Conservation (phyloP, 2,329 filamentous ascomycete genomes). For the Proliferodiscus dingleyae region DNA sequence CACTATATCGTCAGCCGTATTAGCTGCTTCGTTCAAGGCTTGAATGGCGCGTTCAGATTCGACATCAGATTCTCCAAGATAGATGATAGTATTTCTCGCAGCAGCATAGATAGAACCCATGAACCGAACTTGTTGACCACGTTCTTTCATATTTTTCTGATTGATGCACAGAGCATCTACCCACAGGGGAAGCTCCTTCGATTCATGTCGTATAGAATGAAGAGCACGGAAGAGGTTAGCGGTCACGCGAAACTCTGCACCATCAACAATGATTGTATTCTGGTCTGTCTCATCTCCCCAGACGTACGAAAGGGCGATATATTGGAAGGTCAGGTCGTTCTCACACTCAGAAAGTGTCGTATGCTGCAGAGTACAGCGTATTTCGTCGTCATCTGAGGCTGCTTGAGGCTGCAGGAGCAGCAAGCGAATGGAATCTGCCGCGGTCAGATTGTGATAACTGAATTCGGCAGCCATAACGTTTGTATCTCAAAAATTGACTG, state of each 20-base stretch:
- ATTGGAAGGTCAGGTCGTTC: neutral
- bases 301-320: constrained; percentile 1
- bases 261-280: neutral
- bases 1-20: neutral
- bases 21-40: neutral
- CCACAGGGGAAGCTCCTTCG: neutral
- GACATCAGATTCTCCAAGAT: constrained; percentile 7
- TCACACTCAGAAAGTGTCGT: constrained; percentile 1
- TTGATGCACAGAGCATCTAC: constrained; percentile 7
- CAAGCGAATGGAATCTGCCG: neutral
- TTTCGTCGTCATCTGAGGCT: neutral
- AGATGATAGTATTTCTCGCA: constrained; percentile 4
- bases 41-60: neutral
- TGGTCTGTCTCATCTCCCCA: neutral
- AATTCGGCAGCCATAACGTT: neutral
- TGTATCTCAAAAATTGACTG: neutral
- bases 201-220: neutral
- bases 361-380: neutral
- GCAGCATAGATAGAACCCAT: constrained; percentile 6
- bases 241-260: neutral
- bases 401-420: constrained; percentile 3
- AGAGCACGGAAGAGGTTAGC: neutral
- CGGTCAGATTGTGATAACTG: neutral
- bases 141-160: constrained; percentile 1
- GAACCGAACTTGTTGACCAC: neutral